A percentile compares a stretch with the other conserved stretches of the same genome.
Evolutionary conservation across 2,329 filamentous ascomycete genomes (phyloP).

Genomic region (Simplicillium sp.): DNA sequence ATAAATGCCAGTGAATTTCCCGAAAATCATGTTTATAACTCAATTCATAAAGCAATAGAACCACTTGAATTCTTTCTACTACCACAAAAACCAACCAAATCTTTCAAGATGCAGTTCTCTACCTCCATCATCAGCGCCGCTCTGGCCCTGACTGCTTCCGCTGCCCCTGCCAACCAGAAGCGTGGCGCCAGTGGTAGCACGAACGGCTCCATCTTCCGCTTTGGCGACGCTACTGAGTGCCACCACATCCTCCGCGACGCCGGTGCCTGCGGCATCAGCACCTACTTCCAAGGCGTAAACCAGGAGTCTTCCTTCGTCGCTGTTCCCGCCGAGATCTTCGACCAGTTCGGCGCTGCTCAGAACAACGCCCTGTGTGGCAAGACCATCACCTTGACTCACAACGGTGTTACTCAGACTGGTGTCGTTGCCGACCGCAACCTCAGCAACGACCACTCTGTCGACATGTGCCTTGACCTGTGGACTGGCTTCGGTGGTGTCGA

Average conservation of each 20-base stretch:
- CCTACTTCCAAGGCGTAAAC: conserved; percentile 8
- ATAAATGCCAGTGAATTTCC: too few relatives aligned
- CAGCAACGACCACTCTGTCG: conserved; percentile 7
- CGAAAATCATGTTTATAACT: too few relatives aligned
- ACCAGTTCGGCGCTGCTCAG: conserved; percentile 7
- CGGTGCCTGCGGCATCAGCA: conserved; percentile 9
- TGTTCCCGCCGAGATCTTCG: conserved; percentile 7
- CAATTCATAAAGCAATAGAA: too few relatives aligned
- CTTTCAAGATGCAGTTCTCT: conserved; percentile 1
- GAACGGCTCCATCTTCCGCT: conserved; percentile 9
- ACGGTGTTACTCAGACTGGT: conserved; percentile 6
- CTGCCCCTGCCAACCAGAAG: conserved; percentile 3
- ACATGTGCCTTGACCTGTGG: conserved; percentile 9
- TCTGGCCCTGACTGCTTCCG: conserved; percentile 3
- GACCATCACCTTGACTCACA: conserved; percentile 8
- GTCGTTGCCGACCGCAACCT: conserved; percentile 8
- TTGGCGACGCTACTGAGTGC: conserved; percentile 4
- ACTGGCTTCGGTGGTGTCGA: conserved; percentile 7
- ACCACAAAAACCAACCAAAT: background rate
- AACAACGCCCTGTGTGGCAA: conserved; percentile 9
- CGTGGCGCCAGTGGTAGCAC: conserved; percentile 4
- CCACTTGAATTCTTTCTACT: too few relatives aligned
- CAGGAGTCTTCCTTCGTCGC: conserved; percentile 6
- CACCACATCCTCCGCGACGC: conserved; percentile 4
- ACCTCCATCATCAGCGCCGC: conserved; percentile 1